A percentile compares a stretch with the other conserved stretches of the same genome.
Conservation (phyloP, 495 filamentous ascomycete species). For the Xylaria longipes region DNA sequence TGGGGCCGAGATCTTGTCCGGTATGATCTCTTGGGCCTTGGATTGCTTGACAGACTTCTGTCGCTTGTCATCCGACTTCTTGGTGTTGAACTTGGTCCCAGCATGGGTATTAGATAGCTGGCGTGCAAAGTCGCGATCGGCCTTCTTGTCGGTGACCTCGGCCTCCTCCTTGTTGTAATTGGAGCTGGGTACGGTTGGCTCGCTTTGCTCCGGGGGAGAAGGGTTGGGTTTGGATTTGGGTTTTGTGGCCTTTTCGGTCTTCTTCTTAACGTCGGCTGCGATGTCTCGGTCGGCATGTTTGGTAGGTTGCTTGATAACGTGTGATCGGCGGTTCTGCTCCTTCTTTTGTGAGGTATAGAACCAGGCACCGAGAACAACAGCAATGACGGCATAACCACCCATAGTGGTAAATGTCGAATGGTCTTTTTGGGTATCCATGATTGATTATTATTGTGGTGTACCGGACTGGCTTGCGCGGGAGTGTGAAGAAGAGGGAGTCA, state of each 20-base stretch:
- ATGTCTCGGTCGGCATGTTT: slow-evolving; percentile 41
- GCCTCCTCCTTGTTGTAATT: slow-evolving; percentile 36
- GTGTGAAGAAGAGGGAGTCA: neutral
- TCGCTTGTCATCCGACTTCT: slow-evolving; percentile 64
- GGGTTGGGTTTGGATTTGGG: slow-evolving; percentile 40
- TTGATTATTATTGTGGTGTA: slow-evolving; percentile 26
- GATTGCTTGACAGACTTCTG: slow-evolving; percentile 66
- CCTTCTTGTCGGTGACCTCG: slow-evolving; percentile 56
- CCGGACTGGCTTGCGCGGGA: neutral
- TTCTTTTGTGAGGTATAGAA: slow-evolving; percentile 40
- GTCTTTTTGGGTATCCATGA: slow-evolving; percentile 47
- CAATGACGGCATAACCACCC: slow-evolving; percentile 63
- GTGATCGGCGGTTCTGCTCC: slow-evolving; percentile 47
- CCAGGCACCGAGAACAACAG: slow-evolving; percentile 54
- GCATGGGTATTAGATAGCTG: slow-evolving; percentile 70
- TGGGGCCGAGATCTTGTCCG: slow-evolving; percentile 55
- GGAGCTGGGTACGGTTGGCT: slow-evolving; percentile 24
- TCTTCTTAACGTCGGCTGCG: slow-evolving; percentile 37
- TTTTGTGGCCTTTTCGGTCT: slow-evolving; percentile 38
- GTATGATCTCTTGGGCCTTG: slow-evolving; percentile 51
- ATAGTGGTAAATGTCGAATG: slow-evolving; percentile 51
- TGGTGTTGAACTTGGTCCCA: slow-evolving; percentile 61
- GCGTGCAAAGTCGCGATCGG: slow-evolving; percentile 75
- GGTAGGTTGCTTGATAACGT: slow-evolving; percentile 40
- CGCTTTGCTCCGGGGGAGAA: slow-evolving; percentile 28